Evolutionary conservation across 345 rosid species (phyloP).

Genomic region (Citrus reticulata): DNA sequence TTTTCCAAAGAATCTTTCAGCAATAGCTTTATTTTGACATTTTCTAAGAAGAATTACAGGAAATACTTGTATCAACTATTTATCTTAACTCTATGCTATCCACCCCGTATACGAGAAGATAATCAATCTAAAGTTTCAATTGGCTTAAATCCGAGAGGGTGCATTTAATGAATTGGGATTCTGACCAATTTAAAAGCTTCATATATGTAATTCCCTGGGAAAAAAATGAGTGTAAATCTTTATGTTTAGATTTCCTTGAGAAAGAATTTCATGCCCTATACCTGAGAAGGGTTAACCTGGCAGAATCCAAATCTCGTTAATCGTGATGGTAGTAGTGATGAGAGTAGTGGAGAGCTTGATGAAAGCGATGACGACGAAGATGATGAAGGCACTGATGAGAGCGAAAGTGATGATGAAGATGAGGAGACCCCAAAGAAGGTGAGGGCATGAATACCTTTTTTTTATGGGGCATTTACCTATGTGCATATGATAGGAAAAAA

Average conservation of each 20-base stretch:
- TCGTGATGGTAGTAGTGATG: conserved; percentile 2
- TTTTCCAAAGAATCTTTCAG: not conserved
- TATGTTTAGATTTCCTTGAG: not conserved
- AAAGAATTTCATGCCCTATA: not conserved
- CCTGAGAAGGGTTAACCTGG: not conserved
- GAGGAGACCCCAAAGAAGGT: conserved; percentile 53
- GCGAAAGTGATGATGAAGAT: conserved; percentile 29
- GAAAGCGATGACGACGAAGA: conserved; percentile 17
- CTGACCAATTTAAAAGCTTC: not conserved
- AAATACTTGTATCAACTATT: not conserved
- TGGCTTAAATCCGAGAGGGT: not conserved
- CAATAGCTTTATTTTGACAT: not conserved
- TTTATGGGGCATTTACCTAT: not conserved
- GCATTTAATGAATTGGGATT: not conserved
- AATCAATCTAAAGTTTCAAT: not conserved
- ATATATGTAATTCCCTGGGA: not conserved
- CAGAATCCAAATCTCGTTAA: not conserved
- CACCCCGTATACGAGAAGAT: not conserved
- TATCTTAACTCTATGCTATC: not conserved
- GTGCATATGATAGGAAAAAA: too few relatives aligned
- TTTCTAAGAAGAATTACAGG: not conserved
- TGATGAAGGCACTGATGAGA: conserved; percentile 24
- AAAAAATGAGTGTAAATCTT: not conserved
- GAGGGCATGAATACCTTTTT: not conserved
- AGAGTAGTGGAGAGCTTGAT: conserved; percentile 18